A percentile compares a stretch with the other conserved stretches of the same genome.
These are phyloP conservation scores for Penicillium digitatum DNA, from an alignment of 2,329 filamentous ascomycete genomes.

Conservation along the genomic window DNA sequence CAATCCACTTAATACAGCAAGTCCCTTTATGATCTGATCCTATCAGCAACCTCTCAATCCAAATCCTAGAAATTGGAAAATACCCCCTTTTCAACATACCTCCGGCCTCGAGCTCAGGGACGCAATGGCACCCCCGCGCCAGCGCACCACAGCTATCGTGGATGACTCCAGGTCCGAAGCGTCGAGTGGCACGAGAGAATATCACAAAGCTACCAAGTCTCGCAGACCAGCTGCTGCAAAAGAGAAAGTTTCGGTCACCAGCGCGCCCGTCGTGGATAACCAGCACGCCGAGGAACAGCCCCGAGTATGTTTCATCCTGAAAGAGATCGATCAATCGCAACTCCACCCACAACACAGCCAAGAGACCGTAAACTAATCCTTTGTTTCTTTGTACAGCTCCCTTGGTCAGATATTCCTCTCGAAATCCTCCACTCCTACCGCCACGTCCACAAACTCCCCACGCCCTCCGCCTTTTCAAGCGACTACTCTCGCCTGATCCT, in stretches of 20 bases:
- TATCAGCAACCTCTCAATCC: not conserved
- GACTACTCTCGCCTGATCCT: conserved; percentile 48
- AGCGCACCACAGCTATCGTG: conserved; percentile 37
- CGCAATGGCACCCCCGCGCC: conserved; percentile 46
- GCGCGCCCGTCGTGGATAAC: conserved; percentile 22
- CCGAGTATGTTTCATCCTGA: conserved; percentile 27
- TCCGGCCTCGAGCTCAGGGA: conserved; percentile 8
- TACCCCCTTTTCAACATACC: not conserved
- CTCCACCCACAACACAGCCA: not conserved
- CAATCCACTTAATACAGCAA: conserved; percentile 1
- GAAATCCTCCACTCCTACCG: conserved; percentile 48
- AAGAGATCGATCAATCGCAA: conserved; percentile 1
- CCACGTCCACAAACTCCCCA: conserved; percentile 45
- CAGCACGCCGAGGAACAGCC: conserved; percentile 21
- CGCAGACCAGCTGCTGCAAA: conserved; percentile 30
- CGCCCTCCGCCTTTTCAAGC: conserved; percentile 43
- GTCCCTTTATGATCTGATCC: not conserved
- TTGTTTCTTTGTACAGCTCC: conserved; percentile 30
- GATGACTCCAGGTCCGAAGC: conserved; percentile 49
- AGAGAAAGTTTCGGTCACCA: conserved; percentile 29
- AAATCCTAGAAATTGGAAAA: not conserved
- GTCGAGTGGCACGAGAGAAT: conserved; percentile 43
- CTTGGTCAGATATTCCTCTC: conserved; percentile 44
- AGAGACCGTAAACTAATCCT: not conserved
- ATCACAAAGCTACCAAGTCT: conserved; percentile 32